Evolutionary conservation across 2,329 filamentous ascomycete species (phyloP).

Genomic region (Ceratocystis cubensis): DNA sequence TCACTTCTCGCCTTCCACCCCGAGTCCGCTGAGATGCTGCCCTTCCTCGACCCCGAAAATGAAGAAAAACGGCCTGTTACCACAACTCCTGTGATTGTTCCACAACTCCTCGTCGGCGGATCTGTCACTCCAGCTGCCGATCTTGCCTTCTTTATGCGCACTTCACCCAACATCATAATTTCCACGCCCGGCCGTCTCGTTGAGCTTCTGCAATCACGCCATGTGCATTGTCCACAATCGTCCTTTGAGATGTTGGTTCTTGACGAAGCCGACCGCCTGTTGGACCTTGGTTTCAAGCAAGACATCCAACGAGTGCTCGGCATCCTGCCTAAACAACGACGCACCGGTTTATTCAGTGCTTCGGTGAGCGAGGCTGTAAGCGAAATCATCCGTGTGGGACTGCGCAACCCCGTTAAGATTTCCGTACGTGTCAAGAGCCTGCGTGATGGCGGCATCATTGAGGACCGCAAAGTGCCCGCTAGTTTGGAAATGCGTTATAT

Average conservation of each 20-base stretch:
- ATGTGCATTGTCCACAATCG: constrained; percentile 77
- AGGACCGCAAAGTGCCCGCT: constrained; percentile 80
- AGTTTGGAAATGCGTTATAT: constrained; percentile 88
- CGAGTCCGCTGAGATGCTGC: constrained; percentile 56
- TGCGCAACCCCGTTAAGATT: constrained; percentile 90
- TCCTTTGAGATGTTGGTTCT: constrained; percentile 86
- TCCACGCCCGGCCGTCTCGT: constrained; percentile 83
- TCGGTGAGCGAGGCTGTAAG: constrained; percentile 92
- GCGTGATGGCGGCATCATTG: constrained; percentile 49
- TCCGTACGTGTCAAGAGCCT: constrained; percentile 78
- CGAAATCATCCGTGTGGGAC: constrained; percentile 79
- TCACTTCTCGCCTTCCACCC: constrained; percentile 72
- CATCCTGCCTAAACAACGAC: constrained; percentile 77
- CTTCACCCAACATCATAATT: constrained; percentile 78
- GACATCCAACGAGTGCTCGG: constrained; percentile 77
- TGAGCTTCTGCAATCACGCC: constrained; percentile 71
- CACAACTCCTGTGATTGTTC: constrained; percentile 48
- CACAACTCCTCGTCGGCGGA: constrained; percentile 80
- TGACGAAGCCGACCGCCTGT: constrained; percentile 83
- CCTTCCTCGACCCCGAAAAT: constrained; percentile 38
- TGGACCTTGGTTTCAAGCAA: constrained; percentile 89
- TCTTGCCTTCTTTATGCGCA: constrained; percentile 67
- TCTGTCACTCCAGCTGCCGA: constrained; percentile 71
- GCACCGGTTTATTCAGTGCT: constrained; percentile 88
- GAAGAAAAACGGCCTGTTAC: constrained; percentile 44